Conservation (phyloP, 345 rosid genomes). For the Eucalyptus grandis region DNA sequence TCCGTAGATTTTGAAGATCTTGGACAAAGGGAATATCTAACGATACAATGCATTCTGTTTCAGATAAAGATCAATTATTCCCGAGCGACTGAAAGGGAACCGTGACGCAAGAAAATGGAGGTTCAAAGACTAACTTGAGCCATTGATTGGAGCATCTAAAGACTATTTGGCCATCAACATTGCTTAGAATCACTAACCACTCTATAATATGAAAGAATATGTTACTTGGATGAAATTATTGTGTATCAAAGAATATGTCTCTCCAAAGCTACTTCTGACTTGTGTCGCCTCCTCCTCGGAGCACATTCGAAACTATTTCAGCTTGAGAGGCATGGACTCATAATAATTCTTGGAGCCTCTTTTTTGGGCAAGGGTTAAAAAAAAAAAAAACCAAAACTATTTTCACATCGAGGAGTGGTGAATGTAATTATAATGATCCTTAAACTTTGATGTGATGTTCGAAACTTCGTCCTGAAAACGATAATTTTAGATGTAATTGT, state of each 20-base stretch:
- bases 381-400: accelerated
- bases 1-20: neutral
- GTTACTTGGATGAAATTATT: neutral
- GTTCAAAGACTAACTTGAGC: neutral
- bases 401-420: neutral
- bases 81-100: neutral
- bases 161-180: neutral
- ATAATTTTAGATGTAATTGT: neutral
- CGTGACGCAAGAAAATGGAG: neutral
- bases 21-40: neutral
- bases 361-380: neutral
- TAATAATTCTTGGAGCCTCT: neutral
- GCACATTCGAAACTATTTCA: neutral
- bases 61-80: neutral
- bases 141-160: neutral
- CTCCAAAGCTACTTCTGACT: neutral
- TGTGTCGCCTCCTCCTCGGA: neutral
- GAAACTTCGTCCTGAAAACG: neutral
- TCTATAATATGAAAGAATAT: neutral
- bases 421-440: neutral
- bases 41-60: neutral
- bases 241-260: neutral
- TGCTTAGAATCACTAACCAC: neutral
- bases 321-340: neutral
- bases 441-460: neutral